Base-by-base conservation (phyloP, 306 rosid genomes). In the Pterocarpus santalinus region DNA sequence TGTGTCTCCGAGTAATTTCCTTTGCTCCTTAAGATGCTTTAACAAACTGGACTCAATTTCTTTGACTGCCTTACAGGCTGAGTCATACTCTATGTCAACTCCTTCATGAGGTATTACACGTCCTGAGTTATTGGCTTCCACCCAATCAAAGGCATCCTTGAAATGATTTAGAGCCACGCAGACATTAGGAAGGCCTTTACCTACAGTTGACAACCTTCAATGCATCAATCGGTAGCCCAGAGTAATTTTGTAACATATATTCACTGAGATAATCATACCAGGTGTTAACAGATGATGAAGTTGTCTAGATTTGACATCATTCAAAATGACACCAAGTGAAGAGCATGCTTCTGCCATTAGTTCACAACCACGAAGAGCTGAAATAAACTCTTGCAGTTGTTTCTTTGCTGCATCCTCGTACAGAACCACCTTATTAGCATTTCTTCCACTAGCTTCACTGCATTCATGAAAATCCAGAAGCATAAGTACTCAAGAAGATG, bases 61-160 rank as follows among this genome's bases (percentile, higher is more conserved):
- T 87, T 86, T 81, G 68, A 91, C 86, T 46, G 86, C 84, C 82
- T 88, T 89, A 86, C 94, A 86, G 75, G 99, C 92, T 78, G 93
- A 87, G 87, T 92, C 99, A 61, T 87, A 93, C 83, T 90, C 99
- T 33, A 53, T 3, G 81, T 95, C 97, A 64, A 82, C 92, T 87
- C 98, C 97, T 86, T 86, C 90, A 84, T 46, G 98, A 75, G 99
- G 99, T 77, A 95, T 86, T 79, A 95, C 85, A 67, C 97, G 99
- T 43, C 99, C 99, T 3, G 98, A 91, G 85, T 77, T 87, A 84
- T 89, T 88, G 71, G 98, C 99, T 85, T 93, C 97, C 80, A 79
- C 94, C 99, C 99, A 95, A 84, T 95, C 94, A 87, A 95, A 95
- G 73, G 98, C 96, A 75, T 87, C 92, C 87, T 91, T 93, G 89